These are phyloP conservation scores for Sugiyamaella marilandica DNA, from an alignment of 805 yeast genomes.

Conservation along the genomic window DNA sequence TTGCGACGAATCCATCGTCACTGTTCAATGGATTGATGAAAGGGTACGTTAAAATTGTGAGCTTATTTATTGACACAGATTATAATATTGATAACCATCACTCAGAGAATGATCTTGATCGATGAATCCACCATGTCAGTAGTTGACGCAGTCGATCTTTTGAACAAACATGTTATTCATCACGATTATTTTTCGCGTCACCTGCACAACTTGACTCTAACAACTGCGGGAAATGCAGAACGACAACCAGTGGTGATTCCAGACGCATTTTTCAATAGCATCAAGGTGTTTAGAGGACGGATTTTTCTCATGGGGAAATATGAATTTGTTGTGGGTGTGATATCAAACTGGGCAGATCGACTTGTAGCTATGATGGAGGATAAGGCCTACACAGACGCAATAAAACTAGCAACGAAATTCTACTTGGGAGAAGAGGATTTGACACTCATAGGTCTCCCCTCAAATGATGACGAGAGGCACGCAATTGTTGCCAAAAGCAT, in stretches of 20 bases:
- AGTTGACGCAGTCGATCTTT: slow-evolving; percentile 36
- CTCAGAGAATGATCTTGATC: slow-evolving; percentile 43
- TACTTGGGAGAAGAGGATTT: slow-evolving; percentile 49
- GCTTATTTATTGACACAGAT: slow-evolving; percentile 24
- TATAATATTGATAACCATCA: slow-evolving; percentile 40
- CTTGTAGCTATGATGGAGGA: slow-evolving; percentile 44
- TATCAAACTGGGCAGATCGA: slow-evolving; percentile 67
- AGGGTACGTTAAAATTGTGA: slow-evolving; percentile 19
- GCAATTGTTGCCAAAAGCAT: slow-evolving; percentile 48
- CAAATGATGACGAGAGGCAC: slow-evolving; percentile 41
- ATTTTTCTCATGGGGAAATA: slow-evolving; percentile 51
- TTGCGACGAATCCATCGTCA: slow-evolving; percentile 46
- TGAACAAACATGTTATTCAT: slow-evolving; percentile 38
- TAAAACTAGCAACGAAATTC: slow-evolving; percentile 50
- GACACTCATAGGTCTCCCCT: slow-evolving; percentile 55
- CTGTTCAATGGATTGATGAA: slow-evolving; percentile 53
- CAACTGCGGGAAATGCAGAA: slow-evolving; percentile 16
- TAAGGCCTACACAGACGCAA: slow-evolving; percentile 51
- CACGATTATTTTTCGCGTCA: slow-evolving; percentile 30
- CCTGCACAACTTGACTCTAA: slow-evolving; percentile 19
- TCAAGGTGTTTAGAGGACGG: slow-evolving; percentile 41
- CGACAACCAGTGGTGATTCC: slow-evolving; percentile 29
- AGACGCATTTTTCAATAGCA: slow-evolving; percentile 35
- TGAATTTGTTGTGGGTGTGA: slow-evolving; percentile 52
- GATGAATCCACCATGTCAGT: slow-evolving; percentile 39